A percentile compares a stretch with the other conserved stretches of the same genome.
phyloP scores from a whole-genome alignment of 352 stramenopile species.

The Phytophthora brassicae region DNA sequence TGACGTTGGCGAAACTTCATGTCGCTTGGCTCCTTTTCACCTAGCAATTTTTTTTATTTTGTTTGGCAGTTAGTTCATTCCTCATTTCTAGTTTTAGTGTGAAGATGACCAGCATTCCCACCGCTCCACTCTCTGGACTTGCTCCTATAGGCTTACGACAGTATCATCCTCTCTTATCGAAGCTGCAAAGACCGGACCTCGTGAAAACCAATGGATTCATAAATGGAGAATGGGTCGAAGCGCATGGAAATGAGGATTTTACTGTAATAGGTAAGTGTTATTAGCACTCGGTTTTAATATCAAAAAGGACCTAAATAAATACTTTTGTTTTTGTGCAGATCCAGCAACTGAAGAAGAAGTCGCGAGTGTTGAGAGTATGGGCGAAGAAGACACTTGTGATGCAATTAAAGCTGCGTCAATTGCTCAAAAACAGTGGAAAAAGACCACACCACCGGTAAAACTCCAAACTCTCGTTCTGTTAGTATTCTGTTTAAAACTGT shows the following conservation, averaged over 20 bases:
- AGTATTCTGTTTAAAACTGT: neutral
- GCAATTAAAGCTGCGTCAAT: constrained; percentile 64
- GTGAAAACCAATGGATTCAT: constrained; percentile 73
- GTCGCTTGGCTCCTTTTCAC: too few species aligned
- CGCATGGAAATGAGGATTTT: constrained; percentile 41
- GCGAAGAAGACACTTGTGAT: constrained; percentile 51
- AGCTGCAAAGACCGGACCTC: constrained; percentile 56
- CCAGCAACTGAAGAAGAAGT: constrained; percentile 75
- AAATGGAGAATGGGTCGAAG: constrained; percentile 65
- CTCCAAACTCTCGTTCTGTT: too few species aligned
- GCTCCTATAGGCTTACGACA: constrained; percentile 15
- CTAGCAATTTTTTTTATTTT: too few species aligned
- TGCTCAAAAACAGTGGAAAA: constrained; percentile 66
- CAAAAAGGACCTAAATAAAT: too few species aligned
- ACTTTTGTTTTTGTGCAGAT: constrained; percentile 31
- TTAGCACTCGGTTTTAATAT: too few species aligned
- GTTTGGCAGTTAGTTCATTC: too few species aligned
- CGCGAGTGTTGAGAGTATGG: constrained; percentile 60
- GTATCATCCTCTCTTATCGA: constrained; percentile 41
- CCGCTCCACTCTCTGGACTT: constrained; percentile 8
- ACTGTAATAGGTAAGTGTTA: constrained; percentile 49
- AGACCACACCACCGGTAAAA: constrained; percentile 58
- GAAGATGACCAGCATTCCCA: constrained; percentile 18
- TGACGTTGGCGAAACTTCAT: too few species aligned
- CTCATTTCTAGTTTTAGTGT: constrained; percentile 3